Conservation (phyloP, 2,329 filamentous ascomycete genomes). For the Phoma herbarum region DNA sequence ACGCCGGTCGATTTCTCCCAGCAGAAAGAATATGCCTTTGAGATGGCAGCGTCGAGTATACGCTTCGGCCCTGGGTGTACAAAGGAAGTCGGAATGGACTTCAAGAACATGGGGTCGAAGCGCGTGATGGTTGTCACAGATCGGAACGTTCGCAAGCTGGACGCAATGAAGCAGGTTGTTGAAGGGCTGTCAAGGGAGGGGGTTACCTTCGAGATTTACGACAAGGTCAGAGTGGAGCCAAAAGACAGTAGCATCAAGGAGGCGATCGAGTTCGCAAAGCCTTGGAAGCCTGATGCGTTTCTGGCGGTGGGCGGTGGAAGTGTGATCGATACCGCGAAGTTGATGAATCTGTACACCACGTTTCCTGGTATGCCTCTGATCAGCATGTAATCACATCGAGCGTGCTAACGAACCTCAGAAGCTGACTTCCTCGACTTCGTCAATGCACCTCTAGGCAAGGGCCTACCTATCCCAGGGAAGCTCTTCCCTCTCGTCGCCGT, state of each 20-base stretch:
- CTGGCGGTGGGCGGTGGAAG: conserved; percentile 91
- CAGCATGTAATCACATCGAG: rapidly evolving
- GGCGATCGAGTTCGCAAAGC: conserved; percentile 86
- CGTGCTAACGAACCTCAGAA: conserved; percentile 56
- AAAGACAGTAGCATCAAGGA: conserved; percentile 93
- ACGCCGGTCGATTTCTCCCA: conserved; percentile 76
- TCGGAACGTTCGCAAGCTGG: conserved; percentile 77
- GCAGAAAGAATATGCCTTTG: conserved; percentile 96
- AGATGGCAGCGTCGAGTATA: conserved; percentile 96
- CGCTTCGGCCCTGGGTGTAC: conserved; percentile 93
- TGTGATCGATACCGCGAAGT: conserved; percentile 96
- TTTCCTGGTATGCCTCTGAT: conserved; percentile 66
- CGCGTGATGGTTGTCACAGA: conserved; percentile 94
- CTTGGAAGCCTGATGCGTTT: conserved; percentile 84
- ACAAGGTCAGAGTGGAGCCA: conserved; percentile 83
- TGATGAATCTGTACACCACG: conserved; percentile 95
- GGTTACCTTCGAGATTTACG: conserved; percentile 81
- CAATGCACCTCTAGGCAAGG: conserved; percentile 90
- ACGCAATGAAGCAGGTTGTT: conserved; percentile 88
- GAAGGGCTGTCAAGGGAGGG: conserved; percentile 82
- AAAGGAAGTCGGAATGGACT: conserved; percentile 97
- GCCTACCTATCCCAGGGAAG: conserved; percentile 74
- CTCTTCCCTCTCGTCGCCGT: conserved; percentile 82
- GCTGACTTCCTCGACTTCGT: conserved; percentile 98
- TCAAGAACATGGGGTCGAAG: conserved; percentile 87